These are phyloP conservation scores for Casuarina glauca DNA, from an alignment of 306 rosid genomes.

Conservation along the genomic window DNA sequence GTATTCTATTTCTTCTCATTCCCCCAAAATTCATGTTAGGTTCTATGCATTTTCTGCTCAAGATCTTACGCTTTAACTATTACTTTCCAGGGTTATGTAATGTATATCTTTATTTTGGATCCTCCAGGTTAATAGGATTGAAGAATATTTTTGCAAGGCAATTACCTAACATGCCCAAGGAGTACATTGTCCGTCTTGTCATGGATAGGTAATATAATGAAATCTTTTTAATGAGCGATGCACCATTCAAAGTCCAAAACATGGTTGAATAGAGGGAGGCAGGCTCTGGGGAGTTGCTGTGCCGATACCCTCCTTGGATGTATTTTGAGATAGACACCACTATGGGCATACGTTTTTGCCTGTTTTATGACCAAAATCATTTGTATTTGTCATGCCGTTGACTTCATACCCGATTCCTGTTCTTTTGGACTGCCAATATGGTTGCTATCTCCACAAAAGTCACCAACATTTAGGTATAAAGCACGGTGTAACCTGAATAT, in stretches of 20 bases:
- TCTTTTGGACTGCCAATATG: background rate
- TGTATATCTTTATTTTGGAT: constrained; percentile 26
- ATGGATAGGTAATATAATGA: constrained; percentile 79
- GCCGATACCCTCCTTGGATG: background rate
- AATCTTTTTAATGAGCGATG: background rate
- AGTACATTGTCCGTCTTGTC: constrained; percentile 95
- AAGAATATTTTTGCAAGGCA: constrained; percentile 95
- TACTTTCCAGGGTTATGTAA: too few species aligned
- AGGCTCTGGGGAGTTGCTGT: background rate
- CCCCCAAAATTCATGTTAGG: constrained; percentile 1
- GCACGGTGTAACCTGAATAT: background rate
- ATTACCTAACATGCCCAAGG: constrained; percentile 99
- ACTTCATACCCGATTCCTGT: background rate
- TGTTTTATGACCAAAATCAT: background rate
- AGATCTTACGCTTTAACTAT: background rate
- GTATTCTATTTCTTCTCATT: constrained; percentile 47
- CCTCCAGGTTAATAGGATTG: constrained; percentile 84
- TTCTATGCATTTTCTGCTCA: background rate
- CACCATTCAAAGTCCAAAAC: too few species aligned
- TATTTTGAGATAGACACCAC: background rate
- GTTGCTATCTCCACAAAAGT: background rate
- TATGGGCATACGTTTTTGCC: background rate
- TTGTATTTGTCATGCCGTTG: background rate
- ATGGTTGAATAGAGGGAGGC: too few species aligned
- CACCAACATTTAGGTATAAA: background rate